Evolutionary conservation across 2,329 filamentous ascomycete species (phyloP).

Genomic region (Fusarium cicatricum): DNA sequence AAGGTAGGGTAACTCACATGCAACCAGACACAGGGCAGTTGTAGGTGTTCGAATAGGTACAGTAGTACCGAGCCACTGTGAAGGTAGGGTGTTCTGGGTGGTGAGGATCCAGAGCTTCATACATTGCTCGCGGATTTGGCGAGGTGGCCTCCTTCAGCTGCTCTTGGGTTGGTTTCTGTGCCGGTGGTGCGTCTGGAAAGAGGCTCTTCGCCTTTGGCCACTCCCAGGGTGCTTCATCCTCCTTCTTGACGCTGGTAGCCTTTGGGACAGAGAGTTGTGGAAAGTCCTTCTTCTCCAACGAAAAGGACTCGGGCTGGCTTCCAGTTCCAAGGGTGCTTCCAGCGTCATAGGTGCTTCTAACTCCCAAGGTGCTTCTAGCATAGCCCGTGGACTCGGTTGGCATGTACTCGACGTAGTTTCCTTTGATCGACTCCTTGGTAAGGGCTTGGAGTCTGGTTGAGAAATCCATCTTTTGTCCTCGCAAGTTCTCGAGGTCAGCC

Average conservation of each 20-base stretch:
- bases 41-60: constrained; percentile 54
- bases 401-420: constrained; percentile 43
- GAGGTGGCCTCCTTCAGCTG: constrained; percentile 26
- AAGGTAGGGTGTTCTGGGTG: constrained; percentile 60
- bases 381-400: constrained; percentile 3
- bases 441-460: constrained; percentile 41
- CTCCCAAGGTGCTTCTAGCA: neutral
- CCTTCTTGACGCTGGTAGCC: constrained; percentile 16
- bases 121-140: constrained; percentile 15
- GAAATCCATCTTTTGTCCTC: constrained; percentile 51
- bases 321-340: neutral
- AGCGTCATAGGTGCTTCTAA: neutral
- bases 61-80: constrained; percentile 57
- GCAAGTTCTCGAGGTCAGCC: constrained; percentile 44
- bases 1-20: constrained; percentile 50
- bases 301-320: constrained; percentile 8
- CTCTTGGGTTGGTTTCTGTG: constrained; percentile 28
- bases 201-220: constrained; percentile 25
- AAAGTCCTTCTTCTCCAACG: constrained; percentile 25
- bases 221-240: neutral
- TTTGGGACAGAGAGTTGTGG: constrained; percentile 18
- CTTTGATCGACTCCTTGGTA: constrained; percentile 41
- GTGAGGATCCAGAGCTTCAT: constrained; percentile 38
- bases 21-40: constrained; percentile 63
- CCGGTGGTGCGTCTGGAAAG: constrained; percentile 37